Evolutionary conservation across 116 monocot genomes (phyloP).

Genomic region (Papilionanthe hybrid): DNA sequence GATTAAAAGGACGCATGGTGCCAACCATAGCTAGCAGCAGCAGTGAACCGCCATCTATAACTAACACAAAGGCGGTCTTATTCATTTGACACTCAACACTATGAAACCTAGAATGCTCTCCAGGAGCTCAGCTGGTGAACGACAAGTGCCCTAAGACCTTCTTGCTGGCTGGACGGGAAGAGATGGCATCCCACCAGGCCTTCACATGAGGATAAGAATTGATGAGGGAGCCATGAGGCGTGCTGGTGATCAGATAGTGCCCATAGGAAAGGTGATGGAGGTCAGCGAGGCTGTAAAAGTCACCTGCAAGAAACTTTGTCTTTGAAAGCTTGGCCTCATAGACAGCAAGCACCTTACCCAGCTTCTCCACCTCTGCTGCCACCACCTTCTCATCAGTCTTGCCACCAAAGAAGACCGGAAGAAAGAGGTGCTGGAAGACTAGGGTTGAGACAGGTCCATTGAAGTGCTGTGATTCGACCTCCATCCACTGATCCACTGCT

Average conservation of each 20-base stretch:
- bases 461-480: constrained; percentile 44
- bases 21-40: too few relatives aligned
- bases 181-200: constrained; percentile 30
- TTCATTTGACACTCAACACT: too few relatives aligned
- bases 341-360: constrained; percentile 45
- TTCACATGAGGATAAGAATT: constrained; percentile 17
- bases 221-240: constrained; percentile 11
- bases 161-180: constrained; percentile 8
- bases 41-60: too few relatives aligned
- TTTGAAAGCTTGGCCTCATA: constrained; percentile 44
- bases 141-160: not conserved
- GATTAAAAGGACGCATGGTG: too few relatives aligned
- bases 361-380: constrained; percentile 14
- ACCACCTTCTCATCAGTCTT: constrained; percentile 23
- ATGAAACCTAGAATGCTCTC: too few relatives aligned
- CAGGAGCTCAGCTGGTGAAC: not conserved
- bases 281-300: constrained; percentile 39
- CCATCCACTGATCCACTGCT: constrained; percentile 36
- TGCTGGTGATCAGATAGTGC: constrained; percentile 13
- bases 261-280: constrained; percentile 26
- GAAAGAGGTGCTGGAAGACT: constrained; percentile 11
- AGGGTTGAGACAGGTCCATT: constrained; percentile 20
- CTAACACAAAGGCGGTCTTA: too few relatives aligned
- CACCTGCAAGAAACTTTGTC: constrained; percentile 35
- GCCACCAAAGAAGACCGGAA: constrained; percentile 14